Evolutionary conservation across 108 stramenopile species (phyloP).

Genomic region (Cyclostephanos invisitatus): DNA sequence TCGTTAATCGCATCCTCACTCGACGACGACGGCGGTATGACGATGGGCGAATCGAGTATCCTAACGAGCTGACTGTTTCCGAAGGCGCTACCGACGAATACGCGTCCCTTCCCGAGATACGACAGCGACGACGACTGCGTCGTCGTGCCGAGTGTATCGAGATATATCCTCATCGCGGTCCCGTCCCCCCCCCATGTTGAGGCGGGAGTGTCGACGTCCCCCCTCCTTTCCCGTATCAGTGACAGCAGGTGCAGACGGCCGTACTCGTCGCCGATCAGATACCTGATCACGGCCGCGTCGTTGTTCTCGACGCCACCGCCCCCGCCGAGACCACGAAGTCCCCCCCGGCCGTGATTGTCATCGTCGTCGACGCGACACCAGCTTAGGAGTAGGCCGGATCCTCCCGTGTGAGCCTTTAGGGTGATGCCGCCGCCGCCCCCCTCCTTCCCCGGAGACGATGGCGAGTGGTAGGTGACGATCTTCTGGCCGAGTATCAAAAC

Average conservation of each 20-base stretch:
- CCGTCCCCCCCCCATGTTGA: slow-evolving; percentile 15
- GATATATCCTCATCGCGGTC: slow-evolving; percentile 57
- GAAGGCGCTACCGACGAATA: slow-evolving; percentile 88
- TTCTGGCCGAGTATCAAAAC: slow-evolving; percentile 80
- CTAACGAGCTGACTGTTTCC: slow-evolving; percentile 92
- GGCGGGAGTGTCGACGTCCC: background rate
- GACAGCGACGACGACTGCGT: slow-evolving; percentile 65
- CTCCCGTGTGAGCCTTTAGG: background rate
- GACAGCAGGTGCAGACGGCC: slow-evolving; percentile 86
- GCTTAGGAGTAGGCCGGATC: slow-evolving; percentile 35
- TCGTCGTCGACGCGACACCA: slow-evolving; percentile 41
- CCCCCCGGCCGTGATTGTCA: background rate
- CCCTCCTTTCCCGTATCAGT: slow-evolving; percentile 47
- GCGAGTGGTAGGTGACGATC: slow-evolving; percentile 70
- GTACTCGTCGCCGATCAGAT: slow-evolving; percentile 86
- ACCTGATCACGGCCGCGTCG: slow-evolving; percentile 58
- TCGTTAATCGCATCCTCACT: background rate
- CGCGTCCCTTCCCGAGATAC: slow-evolving; percentile 88
- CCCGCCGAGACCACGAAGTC: slow-evolving; percentile 28
- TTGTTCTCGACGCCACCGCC: slow-evolving; percentile 24
- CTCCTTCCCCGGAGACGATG: slow-evolving; percentile 11
- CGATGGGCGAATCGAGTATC: slow-evolving; percentile 81
- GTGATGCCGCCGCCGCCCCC: background rate
- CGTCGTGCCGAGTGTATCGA: slow-evolving; percentile 82
- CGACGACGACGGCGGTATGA: slow-evolving; percentile 19